Base-by-base conservation (phyloP, 148 eudicot genomes). In the Bassia scoparia region DNA sequence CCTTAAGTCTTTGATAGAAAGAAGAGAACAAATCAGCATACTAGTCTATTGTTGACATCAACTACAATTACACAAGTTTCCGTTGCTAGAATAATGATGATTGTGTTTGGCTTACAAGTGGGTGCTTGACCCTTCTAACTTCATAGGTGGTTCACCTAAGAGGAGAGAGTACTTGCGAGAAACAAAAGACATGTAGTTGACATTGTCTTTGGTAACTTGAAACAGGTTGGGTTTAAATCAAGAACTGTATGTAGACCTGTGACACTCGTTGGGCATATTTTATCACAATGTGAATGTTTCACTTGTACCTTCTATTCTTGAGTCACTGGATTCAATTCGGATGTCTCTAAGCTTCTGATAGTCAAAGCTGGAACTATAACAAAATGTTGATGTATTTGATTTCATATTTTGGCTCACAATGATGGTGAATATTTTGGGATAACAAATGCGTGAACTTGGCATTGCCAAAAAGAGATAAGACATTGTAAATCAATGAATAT, bases 181-280 rank as follows among this genome's bases (percentile, higher is more conserved):
- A 60, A 43, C 30, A 8, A 17, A 4, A 11, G 23, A 43, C 69
- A 23, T 66, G 48, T 12, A 37, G 27, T 4, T 17, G 63, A 55
- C 73, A 54, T 38, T 70, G 38, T 20, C 10, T 23, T 21, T 70
- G 34, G 63, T 50, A 70, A 38, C 10, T 70, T 55, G 13, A 70
- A 70, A 55, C n/a, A n/a, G 50, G 59, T 12, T 20, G 4, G 63
- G 56, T 4, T 46, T 72, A 23, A 63, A 62, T 63, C 61, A 50
- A 24, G 69, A 62, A 50, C 69, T 34, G n/a, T 46, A 31, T 12
- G 33, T 43, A 46, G 68, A 49, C 68, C n/a, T 2, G n/a, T 9
- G 33, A 73, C 21, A 73, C 68, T 61, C 68, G 11, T 30, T 73
- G 46, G 76, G 48, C 33, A 2, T 68, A 73, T 31, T 72, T 16